These are phyloP conservation scores for Aspergillus intermedius DNA, from an alignment of 2,329 filamentous ascomycete genomes.

Conservation along the genomic window DNA sequence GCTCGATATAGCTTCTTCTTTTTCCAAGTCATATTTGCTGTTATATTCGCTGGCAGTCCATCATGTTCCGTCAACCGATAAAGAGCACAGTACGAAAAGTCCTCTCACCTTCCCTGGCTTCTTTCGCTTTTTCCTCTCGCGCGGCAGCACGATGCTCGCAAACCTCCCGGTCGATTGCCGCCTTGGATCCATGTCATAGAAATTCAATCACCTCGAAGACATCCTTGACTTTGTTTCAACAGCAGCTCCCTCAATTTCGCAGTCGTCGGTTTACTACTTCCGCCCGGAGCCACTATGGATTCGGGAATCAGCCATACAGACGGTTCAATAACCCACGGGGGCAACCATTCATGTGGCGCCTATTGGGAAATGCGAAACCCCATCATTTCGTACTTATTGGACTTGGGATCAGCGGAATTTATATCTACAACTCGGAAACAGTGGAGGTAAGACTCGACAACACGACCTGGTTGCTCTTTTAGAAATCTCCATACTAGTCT, in stretches of 20 bases:
- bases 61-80: slow-evolving; percentile 12
- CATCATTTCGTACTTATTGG: slow-evolving; percentile 33
- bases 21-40: too few relatives aligned
- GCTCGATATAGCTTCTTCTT: too few relatives aligned
- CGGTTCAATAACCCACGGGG: slow-evolving; percentile 10
- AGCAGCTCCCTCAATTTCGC: not conserved
- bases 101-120: not conserved
- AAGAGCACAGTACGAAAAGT: slow-evolving; percentile 2
- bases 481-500: too few relatives aligned
- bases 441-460: slow-evolving; percentile 41
- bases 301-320: slow-evolving; percentile 12
- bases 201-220: not conserved
- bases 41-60: not conserved
- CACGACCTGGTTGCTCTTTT: too few relatives aligned
- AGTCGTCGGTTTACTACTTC: slow-evolving; percentile 11
- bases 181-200: too few relatives aligned
- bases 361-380: slow-evolving; percentile 18
- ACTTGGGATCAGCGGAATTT: slow-evolving; percentile 40
- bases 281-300: slow-evolving; percentile 1
- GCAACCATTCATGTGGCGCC: slow-evolving; percentile 9
- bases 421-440: slow-evolving; percentile 51
- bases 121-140: too few relatives aligned
- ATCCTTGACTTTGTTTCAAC: not conserved
- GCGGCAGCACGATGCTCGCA: too few relatives aligned
- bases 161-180: too few relatives aligned